Evolutionary conservation across 495 filamentous ascomycete species (phyloP).

Genomic region (Trichoderma orchidacearum): DNA sequence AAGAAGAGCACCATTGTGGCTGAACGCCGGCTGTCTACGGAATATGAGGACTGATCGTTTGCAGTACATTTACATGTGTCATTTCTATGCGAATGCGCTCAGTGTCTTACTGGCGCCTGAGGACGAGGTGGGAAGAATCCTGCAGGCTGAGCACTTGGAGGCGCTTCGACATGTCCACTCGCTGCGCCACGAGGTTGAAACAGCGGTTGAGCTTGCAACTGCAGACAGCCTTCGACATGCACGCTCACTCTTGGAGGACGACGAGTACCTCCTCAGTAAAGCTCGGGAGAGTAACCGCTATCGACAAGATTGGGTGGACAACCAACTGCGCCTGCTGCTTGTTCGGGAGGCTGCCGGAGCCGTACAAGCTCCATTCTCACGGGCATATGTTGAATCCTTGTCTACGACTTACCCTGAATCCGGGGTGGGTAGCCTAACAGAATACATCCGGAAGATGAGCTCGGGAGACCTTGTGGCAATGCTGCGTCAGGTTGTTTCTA

Average conservation of each 20-base stretch:
- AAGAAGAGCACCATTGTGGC: no score
- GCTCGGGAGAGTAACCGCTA: constrained; percentile 4
- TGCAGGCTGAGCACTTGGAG: constrained; percentile 51
- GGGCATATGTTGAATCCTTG: not conserved
- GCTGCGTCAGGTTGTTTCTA: not conserved
- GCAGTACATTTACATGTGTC: constrained; percentile 88
- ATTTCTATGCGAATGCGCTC: constrained; percentile 88
- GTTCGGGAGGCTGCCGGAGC: constrained; percentile 8
- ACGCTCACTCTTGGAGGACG: constrained; percentile 23
- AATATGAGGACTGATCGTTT: not conserved
- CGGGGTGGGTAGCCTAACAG: not conserved
- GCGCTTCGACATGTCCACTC: constrained; percentile 68
- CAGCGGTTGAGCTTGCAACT: constrained; percentile 14
- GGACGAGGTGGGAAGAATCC: constrained; percentile 16
- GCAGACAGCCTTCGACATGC: constrained; percentile 16
- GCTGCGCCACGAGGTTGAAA: constrained; percentile 45
- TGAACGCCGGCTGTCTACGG: not conserved
- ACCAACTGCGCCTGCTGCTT: constrained; percentile 15
- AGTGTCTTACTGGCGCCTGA: constrained; percentile 43
- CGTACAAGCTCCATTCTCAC: not conserved
- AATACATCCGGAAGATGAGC: not conserved
- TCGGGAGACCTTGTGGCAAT: not conserved
- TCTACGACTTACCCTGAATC: not conserved
- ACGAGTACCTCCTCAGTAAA: constrained; percentile 16
- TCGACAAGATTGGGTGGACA: constrained; percentile 9